These are phyloP conservation scores for Xylariaceae sp. DNA, from an alignment of 2,329 filamentous ascomycete species.

Conservation along the genomic window DNA sequence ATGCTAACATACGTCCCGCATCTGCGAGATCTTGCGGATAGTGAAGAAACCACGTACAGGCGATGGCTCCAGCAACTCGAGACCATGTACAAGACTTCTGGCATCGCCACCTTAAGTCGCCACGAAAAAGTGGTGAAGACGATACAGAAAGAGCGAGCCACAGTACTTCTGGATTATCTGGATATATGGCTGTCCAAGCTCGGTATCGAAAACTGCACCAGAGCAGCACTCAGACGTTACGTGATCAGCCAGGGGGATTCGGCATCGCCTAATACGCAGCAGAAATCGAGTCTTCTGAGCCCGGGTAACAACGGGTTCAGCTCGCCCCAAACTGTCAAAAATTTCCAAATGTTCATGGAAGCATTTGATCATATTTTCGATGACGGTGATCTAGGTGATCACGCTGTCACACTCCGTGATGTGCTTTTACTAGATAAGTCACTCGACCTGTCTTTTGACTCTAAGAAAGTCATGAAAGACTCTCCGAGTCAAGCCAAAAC, in stretches of 20 bases:
- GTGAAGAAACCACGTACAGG: slow-evolving; percentile 52
- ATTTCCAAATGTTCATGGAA: slow-evolving; percentile 48
- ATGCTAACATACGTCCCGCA: slow-evolving; percentile 57
- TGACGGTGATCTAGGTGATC: slow-evolving; percentile 31
- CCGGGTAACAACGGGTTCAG: slow-evolving; percentile 41
- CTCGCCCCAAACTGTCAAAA: slow-evolving; percentile 39
- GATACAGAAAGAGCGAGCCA: slow-evolving; percentile 47
- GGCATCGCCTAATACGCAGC: slow-evolving; percentile 44
- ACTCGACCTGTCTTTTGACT: slow-evolving; percentile 49
- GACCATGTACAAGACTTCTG: slow-evolving; percentile 52
- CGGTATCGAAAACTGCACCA: slow-evolving; percentile 47
- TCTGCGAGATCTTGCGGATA: slow-evolving; percentile 50
- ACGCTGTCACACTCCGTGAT: slow-evolving; percentile 45
- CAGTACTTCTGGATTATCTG: slow-evolving; percentile 48
- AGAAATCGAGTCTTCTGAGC: slow-evolving; percentile 48
- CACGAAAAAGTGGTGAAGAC: slow-evolving; percentile 47
- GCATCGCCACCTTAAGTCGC: slow-evolving; percentile 50
- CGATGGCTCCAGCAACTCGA: slow-evolving; percentile 54
- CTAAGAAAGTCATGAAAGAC: slow-evolving; percentile 49
- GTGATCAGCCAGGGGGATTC: slow-evolving; percentile 45
- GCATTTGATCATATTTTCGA: slow-evolving; percentile 54
- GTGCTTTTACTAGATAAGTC: slow-evolving; percentile 50
- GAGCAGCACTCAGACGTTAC: slow-evolving; percentile 47
- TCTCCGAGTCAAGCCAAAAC: slow-evolving; percentile 32
- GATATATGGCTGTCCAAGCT: slow-evolving; percentile 49